Percentiles rank a stretch among this genome's conserved stretches.
phyloP scores from a whole-genome alignment of 805 yeast species.

The Ogataea minuta region DNA sequence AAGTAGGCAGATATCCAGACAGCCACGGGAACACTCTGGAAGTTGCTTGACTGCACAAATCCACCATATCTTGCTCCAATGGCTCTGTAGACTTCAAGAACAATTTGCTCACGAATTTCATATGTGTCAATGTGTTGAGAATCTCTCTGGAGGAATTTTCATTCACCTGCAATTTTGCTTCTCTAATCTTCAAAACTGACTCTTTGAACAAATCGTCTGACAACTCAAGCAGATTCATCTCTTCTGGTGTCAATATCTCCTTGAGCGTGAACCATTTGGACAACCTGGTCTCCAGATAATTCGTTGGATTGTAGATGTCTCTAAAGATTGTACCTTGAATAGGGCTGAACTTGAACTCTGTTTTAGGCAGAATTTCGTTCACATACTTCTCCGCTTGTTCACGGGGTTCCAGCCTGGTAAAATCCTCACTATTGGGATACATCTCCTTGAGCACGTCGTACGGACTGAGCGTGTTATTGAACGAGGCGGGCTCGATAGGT shows the following conservation, averaged over 20 bases:
- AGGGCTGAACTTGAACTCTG: slow-evolving; percentile 28
- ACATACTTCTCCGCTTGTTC: slow-evolving; percentile 23
- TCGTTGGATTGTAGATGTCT: slow-evolving; percentile 30
- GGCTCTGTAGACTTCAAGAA: slow-evolving; percentile 19
- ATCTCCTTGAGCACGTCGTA: slow-evolving; percentile 18
- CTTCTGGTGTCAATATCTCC: slow-evolving; percentile 23
- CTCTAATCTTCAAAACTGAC: slow-evolving; percentile 19
- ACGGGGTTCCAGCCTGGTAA: slow-evolving; percentile 8
- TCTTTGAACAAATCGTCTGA: slow-evolving; percentile 25
- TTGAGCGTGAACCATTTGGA: slow-evolving; percentile 30
- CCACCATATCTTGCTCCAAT: slow-evolving; percentile 8
- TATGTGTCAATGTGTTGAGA: slow-evolving; percentile 24
- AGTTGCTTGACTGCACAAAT: slow-evolving; percentile 18
- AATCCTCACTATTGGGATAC: slow-evolving; percentile 19
- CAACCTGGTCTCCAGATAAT: slow-evolving; percentile 27
- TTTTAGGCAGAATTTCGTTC: slow-evolving; percentile 19
- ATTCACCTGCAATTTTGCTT: slow-evolving; percentile 25
- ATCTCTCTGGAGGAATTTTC: slow-evolving; percentile 26
- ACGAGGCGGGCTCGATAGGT: slow-evolving; percentile 23
- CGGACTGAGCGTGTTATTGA: slow-evolving; percentile 26
- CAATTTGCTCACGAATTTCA: slow-evolving; percentile 27
- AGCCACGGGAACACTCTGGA: slow-evolving; percentile 42
- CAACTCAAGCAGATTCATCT: slow-evolving; percentile 22
- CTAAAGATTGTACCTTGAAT: slow-evolving; percentile 30
- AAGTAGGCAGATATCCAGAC: slow-evolving; percentile 37